These are phyloP conservation scores for Nakataea oryzae DNA, from an alignment of 2,329 filamentous ascomycete species.

Conservation along the genomic window DNA sequence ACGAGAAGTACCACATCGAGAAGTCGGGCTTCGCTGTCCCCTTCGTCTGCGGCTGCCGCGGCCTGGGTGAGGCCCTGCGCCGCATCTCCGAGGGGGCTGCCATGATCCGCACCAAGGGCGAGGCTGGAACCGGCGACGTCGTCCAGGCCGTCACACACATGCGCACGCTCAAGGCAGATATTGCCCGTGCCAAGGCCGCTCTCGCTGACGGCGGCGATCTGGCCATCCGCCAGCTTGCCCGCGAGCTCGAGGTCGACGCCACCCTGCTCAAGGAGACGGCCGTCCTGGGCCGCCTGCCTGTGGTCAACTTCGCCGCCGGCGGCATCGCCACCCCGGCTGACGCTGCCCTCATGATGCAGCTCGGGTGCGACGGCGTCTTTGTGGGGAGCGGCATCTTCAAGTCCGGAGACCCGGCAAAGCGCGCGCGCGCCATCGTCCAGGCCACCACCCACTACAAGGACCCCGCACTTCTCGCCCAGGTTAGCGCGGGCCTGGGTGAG, in stretches of 20 bases:
- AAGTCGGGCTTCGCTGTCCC: conserved; percentile 75
- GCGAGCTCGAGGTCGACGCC: conserved; percentile 70
- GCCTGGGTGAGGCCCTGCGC: conserved; percentile 85
- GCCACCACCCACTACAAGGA: conserved; percentile 88
- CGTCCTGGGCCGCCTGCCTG: conserved; percentile 76
- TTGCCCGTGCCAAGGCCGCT: conserved; percentile 68
- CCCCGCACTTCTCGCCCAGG: conserved; percentile 73
- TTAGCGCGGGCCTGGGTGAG: conserved; percentile 84
- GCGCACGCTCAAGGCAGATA: conserved; percentile 77
- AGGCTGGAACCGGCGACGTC: conserved; percentile 93
- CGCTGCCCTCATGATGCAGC: conserved; percentile 95
- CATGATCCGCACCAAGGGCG: conserved; percentile 98
- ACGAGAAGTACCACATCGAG: conserved; percentile 82
- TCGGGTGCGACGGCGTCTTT: conserved; percentile 96
- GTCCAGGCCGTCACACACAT: conserved; percentile 96
- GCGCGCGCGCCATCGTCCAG: conserved; percentile 89
- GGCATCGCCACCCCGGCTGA: conserved; percentile 98
- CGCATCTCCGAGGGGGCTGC: conserved; percentile 88
- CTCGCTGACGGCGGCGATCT: conserved; percentile 43
- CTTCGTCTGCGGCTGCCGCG: conserved; percentile 93
- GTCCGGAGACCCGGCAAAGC: conserved; percentile 78
- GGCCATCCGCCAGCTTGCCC: conserved; percentile 59
- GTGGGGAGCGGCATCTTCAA: conserved; percentile 98
- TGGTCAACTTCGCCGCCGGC: conserved; percentile 97
- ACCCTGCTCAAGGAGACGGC: conserved; percentile 78